These are phyloP conservation scores for Globisporangium rhizosaccharum DNA, from an alignment of 352 stramenopile genomes.

Conservation along the genomic window DNA sequence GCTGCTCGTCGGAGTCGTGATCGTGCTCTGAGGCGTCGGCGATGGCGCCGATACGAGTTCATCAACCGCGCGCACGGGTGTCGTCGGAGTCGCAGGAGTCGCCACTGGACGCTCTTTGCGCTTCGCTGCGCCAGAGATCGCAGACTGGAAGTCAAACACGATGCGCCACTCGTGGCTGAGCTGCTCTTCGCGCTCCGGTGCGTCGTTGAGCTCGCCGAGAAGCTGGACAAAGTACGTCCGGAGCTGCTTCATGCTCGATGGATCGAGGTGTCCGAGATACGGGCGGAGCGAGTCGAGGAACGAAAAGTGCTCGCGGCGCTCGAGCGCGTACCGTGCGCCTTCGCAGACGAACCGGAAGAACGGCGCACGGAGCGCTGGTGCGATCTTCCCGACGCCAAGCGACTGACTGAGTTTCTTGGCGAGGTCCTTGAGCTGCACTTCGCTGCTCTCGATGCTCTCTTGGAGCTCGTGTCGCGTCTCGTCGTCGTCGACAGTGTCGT, in stretches of 20 bases:
- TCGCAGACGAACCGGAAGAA: slow-evolving; percentile 84
- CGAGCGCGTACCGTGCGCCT: slow-evolving; percentile 68
- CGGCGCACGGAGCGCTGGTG: slow-evolving; percentile 49
- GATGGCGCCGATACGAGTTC: no score
- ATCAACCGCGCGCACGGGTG: neutral
- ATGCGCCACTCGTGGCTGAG: slow-evolving; percentile 43
- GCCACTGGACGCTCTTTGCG: slow-evolving; percentile 6
- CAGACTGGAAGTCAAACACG: slow-evolving; percentile 67
- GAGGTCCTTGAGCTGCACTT: slow-evolving; percentile 60
- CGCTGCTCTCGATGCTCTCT: slow-evolving; percentile 39
- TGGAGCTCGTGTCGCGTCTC: slow-evolving; percentile 47
- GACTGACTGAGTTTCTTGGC: slow-evolving; percentile 80
- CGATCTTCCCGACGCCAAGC: slow-evolving; percentile 71
- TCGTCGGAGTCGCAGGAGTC: neutral
- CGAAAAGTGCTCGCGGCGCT: slow-evolving; percentile 45
- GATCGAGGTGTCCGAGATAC: slow-evolving; percentile 73
- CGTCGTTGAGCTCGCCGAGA: slow-evolving; percentile 37
- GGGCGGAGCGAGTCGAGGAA: slow-evolving; percentile 68
- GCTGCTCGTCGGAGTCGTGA: neutral
- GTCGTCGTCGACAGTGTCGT: slow-evolving; percentile 26
- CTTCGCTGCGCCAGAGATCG: slow-evolving; percentile 17
- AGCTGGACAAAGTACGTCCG: slow-evolving; percentile 64
- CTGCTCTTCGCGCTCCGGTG: slow-evolving; percentile 33
- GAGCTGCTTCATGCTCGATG: slow-evolving; percentile 52
- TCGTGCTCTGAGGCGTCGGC: neutral